Evolutionary conservation across 495 filamentous ascomycete species (phyloP), one percentile per base, ranked within the genome.

Genomic region (Apiosordaria backusii): DNA sequence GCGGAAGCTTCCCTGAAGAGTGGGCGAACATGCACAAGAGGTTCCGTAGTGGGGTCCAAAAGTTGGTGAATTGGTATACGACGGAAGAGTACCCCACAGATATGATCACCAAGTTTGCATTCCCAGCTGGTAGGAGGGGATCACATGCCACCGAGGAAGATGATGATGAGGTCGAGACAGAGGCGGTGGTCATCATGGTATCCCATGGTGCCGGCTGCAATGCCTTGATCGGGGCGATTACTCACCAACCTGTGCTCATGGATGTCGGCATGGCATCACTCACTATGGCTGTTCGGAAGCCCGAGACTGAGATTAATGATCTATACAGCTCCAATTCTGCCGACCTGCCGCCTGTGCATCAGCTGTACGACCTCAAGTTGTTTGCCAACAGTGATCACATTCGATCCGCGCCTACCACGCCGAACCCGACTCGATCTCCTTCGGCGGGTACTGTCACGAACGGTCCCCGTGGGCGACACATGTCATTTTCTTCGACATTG

Each of bases 141-240:
- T 67, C 72, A 3, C 71, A 72, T 7, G 65, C 65, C 4, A 55
- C 27, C 50, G 52, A 72, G 6, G n/a, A 25, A 21, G 62, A 21
- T 2, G 58, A 72, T 16, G 75, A 73, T 6, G 79, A 84, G 64
- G 79, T 84, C 3, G 84, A 88, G 24, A 79, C 83, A 4, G 91
- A 98, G 70, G 84, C 90, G 0, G 87, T 98, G 6, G 77, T 99
- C n/a, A 83, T 99, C 27, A 77, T 99, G 15, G 92, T 99, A 60
- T 97, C 96, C 0, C 95, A 99, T 71, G 94, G 94, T n/a, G 96
- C 96, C 13, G 96, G 93, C 59, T 97, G 95, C 77, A 99, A 99
- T 78, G 96, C 95, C 0, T 77, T 99, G 58, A 93, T 98, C 60
- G 93, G 94, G 5, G 92, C 92, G 4, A 81, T 99, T 63, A 96